A percentile compares a stretch with the other conserved stretches of the same genome.
phyloP scores from a whole-genome alignment of 2,329 filamentous ascomycete genomes.

The Penicillium italicum region DNA sequence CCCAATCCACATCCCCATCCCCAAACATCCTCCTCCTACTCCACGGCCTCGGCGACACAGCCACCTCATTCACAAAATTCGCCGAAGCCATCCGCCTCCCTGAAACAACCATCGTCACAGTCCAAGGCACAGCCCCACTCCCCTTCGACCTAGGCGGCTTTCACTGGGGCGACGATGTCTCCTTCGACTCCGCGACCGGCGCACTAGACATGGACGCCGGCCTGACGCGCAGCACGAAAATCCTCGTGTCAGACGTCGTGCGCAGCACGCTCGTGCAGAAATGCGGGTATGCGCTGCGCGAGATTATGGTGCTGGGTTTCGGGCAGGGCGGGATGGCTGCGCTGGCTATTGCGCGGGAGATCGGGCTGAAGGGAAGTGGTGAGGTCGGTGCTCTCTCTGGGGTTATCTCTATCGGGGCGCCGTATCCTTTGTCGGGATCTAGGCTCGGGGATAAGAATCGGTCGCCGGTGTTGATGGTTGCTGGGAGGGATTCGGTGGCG shows the following conservation, averaged over 20 bases:
- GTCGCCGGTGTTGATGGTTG: constrained; percentile 43
- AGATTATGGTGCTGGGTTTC: constrained; percentile 64
- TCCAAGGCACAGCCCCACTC: constrained; percentile 67
- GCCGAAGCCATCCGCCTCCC: constrained; percentile 68
- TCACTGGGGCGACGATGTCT: constrained; percentile 67
- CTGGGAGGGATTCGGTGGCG: constrained; percentile 43
- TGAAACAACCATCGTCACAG: constrained; percentile 69
- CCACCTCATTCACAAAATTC: constrained; percentile 65
- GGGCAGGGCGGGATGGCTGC: constrained; percentile 65
- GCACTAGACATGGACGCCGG: constrained; percentile 61
- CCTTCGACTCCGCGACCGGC: constrained; percentile 50
- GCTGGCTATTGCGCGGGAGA: constrained; percentile 52
- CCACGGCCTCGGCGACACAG: constrained; percentile 78
- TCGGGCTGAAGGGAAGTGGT: constrained; percentile 24
- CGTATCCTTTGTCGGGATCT: constrained; percentile 36
- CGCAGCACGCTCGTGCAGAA: constrained; percentile 49
- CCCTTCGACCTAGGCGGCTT: constrained; percentile 66
- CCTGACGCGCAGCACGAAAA: constrained; percentile 49
- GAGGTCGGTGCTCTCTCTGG: constrained; percentile 33
- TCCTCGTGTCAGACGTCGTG: constrained; percentile 54
- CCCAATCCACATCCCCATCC: constrained; percentile 48
- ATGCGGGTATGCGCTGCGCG: constrained; percentile 58
- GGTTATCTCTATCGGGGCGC: constrained; percentile 44
- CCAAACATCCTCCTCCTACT: constrained; percentile 76
- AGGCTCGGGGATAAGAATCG: constrained; percentile 33